Evolutionary conservation across 805 yeast species (phyloP).

Genomic region (Pichia kluyveri): DNA sequence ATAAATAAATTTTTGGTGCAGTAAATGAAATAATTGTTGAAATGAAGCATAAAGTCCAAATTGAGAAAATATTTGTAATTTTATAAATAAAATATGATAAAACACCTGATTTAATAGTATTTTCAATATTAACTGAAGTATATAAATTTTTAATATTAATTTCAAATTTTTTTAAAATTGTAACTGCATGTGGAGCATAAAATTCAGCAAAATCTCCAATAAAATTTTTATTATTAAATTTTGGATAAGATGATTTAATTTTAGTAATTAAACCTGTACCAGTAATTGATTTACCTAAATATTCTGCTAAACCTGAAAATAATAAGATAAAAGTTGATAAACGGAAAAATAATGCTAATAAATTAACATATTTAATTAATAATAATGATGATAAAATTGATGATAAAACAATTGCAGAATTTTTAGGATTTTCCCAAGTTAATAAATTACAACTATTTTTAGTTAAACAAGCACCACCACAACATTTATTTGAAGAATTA

Average conservation of each 20-base stretch:
- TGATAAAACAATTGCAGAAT: constrained; percentile 71
- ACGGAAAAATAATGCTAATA: constrained; percentile 53
- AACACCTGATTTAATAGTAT: constrained; percentile 67
- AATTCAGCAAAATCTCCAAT: constrained; percentile 21
- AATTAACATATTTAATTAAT: constrained; percentile 53
- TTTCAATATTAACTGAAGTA: constrained; percentile 62
- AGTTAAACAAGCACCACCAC: constrained; percentile 25
- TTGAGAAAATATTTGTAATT: constrained; percentile 66
- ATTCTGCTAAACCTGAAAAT: constrained; percentile 67
- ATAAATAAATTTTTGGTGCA: constrained; percentile 63
- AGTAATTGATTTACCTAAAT: constrained; percentile 57
- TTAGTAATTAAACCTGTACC: constrained; percentile 78
- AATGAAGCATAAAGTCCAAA: constrained; percentile 56
- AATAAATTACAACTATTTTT: constrained; percentile 31
- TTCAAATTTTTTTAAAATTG: constrained; percentile 42
- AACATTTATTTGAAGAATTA: constrained; percentile 13
- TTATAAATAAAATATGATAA: constrained; percentile 55
- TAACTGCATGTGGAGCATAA: constrained; percentile 28
- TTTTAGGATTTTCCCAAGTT: constrained; percentile 69
- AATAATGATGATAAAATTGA: constrained; percentile 46
- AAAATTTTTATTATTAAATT: constrained; percentile 16
- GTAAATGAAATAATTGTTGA: constrained; percentile 59
- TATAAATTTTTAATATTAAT: constrained; percentile 44
- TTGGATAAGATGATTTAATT: constrained; percentile 54
- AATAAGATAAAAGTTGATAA: constrained; percentile 47